phyloP scores from a whole-genome alignment of 2,329 filamentous ascomycete species.

The Botrytis deweyae region DNA sequence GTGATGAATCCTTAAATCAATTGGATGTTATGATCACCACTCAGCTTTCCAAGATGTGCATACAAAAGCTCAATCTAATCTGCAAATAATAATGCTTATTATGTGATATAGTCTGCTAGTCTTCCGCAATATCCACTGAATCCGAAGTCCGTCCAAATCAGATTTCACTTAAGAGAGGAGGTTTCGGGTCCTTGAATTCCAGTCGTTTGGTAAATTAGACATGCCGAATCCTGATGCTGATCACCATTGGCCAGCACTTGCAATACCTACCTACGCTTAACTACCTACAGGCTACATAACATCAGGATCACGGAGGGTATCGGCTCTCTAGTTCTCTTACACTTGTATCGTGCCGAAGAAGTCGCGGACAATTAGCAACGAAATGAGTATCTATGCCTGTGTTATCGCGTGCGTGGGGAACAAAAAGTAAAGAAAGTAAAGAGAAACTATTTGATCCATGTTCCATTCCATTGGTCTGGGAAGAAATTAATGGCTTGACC shows the following conservation, averaged over 20 bases:
- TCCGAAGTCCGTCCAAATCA: not conserved
- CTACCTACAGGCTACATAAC: not conserved
- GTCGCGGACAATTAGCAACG: no score
- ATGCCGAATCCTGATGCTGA: not conserved
- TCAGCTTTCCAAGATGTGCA: not conserved
- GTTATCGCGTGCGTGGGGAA: not conserved
- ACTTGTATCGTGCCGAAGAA: not conserved
- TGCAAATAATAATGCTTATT: not conserved
- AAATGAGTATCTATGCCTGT: not conserved
- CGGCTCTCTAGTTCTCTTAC: not conserved
- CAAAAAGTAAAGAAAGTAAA: not conserved
- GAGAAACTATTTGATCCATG: slow-evolving; percentile 2
- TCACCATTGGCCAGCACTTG: not conserved
- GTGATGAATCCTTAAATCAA: slow-evolving; percentile 2
- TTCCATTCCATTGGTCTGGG: not conserved
- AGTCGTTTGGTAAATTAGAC: slow-evolving; percentile 18
- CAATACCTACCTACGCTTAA: not conserved
- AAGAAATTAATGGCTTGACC: not conserved
- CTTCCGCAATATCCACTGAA: not conserved
- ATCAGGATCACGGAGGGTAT: not conserved
- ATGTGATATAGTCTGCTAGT: not conserved
- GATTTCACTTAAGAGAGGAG: not conserved
- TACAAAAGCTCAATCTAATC: not conserved
- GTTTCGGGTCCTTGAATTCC: not conserved
- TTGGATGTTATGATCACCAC: slow-evolving; percentile 2